Evolutionary conservation across 371 early-diverging fungal species (phyloP).

Genomic region (Mucor velutinosus): DNA sequence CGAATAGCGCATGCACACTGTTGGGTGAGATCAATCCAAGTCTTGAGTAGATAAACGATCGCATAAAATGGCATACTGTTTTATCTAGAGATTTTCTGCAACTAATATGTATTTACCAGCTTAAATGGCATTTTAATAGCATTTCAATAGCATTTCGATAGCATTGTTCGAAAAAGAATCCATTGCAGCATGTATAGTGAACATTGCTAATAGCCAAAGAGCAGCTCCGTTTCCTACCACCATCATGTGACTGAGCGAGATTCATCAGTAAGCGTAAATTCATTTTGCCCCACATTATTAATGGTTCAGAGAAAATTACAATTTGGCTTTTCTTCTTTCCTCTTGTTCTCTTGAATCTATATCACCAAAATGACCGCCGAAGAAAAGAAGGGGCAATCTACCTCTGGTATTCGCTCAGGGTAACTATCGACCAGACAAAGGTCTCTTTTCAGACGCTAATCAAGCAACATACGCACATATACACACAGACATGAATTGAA

Average conservation of each 20-base stretch:
- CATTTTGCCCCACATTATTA: neutral
- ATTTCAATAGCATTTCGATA: no score
- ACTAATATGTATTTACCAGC: no score
- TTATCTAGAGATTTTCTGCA: neutral
- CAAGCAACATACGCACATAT: neutral
- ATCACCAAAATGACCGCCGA: slow-evolving; percentile 1
- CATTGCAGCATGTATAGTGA: neutral
- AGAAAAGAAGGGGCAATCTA: slow-evolving; percentile 29
- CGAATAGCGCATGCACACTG: neutral
- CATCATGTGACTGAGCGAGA: slow-evolving; percentile 2
- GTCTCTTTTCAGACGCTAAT: neutral
- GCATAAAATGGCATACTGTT: neutral
- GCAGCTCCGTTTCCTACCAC: neutral
- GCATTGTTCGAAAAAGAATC: neutral
- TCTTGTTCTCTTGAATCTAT: neutral
- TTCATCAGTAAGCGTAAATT: slow-evolving; percentile 7
- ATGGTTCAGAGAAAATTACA: neutral
- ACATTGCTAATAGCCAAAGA: neutral
- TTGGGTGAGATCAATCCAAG: neutral
- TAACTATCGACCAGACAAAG: slow-evolving; percentile 6
- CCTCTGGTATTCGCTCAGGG: slow-evolving; percentile 41
- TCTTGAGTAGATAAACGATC: neutral
- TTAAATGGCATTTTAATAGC: no score
- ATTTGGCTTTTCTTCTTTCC: slow-evolving; percentile 4
- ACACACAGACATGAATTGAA: slow-evolving; percentile 68